Conservation (phyloP, 1,284 basidiomycete genomes). For the Microbotryum lychnidis-dioicae region DNA sequence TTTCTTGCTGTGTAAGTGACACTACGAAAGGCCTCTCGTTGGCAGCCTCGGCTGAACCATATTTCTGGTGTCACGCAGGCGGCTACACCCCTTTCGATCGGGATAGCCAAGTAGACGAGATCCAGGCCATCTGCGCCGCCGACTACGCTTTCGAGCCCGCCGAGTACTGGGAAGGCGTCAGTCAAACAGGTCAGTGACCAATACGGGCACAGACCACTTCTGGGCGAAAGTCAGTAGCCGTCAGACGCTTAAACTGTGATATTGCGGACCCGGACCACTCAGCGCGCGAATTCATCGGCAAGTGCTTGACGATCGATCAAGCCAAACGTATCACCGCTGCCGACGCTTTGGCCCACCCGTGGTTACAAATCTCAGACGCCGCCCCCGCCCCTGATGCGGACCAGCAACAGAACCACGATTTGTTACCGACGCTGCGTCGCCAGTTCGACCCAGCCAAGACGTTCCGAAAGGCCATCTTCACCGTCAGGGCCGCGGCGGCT, state of each 20-base stretch:
- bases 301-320: conserved; percentile 78
- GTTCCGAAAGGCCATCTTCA: conserved; percentile 27
- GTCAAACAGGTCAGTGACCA: conserved; percentile 37
- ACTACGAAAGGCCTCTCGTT: too few species aligned
- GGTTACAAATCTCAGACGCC: conserved; percentile 50
- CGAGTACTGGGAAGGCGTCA: conserved; percentile 36
- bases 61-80: conserved; percentile 13
- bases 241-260: background rate
- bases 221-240: background rate
- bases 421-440: conserved; percentile 79
- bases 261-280: conserved; percentile 35
- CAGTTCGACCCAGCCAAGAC: conserved; percentile 72
- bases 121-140: conserved; percentile 77
- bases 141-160: conserved; percentile 83
- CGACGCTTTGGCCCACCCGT: conserved; percentile 63
- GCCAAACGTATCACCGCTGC: conserved; percentile 58
- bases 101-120: conserved; percentile 46
- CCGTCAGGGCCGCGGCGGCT: conserved; percentile 20
- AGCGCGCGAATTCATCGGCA: conserved; percentile 69
- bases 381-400: conserved; percentile 31
- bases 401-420: conserved; percentile 47
- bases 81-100: conserved; percentile 67
- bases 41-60: too few species aligned
- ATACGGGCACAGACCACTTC: background rate
- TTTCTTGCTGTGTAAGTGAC: conserved; percentile 13